Conservation (phyloP, 2,329 filamentous ascomycete species). For the Arthrinium phaeospermum region DNA sequence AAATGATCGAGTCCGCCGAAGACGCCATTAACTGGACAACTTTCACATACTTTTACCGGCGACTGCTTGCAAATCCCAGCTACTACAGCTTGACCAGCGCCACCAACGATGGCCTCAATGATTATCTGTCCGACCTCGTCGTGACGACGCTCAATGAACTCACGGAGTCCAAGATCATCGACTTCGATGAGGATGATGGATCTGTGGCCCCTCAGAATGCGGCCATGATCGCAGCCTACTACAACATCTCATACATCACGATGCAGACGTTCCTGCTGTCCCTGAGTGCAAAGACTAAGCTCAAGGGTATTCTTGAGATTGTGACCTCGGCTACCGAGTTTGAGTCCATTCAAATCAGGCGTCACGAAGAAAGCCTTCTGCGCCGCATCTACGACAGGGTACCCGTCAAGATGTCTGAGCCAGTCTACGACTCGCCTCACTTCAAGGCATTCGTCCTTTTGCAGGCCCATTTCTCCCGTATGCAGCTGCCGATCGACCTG, state of each 20-base stretch:
- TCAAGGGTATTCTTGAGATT: constrained; percentile 97
- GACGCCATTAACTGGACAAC: constrained; percentile 99
- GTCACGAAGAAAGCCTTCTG: constrained; percentile 87
- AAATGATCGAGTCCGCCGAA: constrained; percentile 92
- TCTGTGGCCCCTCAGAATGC: constrained; percentile 88
- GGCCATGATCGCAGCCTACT: constrained; percentile 98
- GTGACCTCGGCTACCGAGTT: constrained; percentile 97
- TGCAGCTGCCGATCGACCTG: constrained; percentile 94
- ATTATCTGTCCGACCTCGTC: constrained; percentile 91
- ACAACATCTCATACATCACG: constrained; percentile 98
- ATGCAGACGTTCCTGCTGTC: constrained; percentile 99
- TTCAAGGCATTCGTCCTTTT: constrained; percentile 98
- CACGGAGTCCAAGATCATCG: constrained; percentile 91
- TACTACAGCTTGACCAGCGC: constrained; percentile 92
- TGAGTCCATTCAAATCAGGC: constrained; percentile 89
- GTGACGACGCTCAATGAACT: constrained; percentile 92
- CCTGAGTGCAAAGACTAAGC: constrained; percentile 84
- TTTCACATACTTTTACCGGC: constrained; percentile 97
- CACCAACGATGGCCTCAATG: constrained; percentile 90
- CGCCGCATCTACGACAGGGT: constrained; percentile 92
- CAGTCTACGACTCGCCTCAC: constrained; percentile 88
- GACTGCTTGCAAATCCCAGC: constrained; percentile 92
- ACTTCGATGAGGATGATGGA: constrained; percentile 93
- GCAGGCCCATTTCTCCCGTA: constrained; percentile 95
- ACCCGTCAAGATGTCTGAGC: constrained; percentile 92